Base-by-base conservation (phyloP, 1,139 yeast species). In the Taiozyma onychis region DNA sequence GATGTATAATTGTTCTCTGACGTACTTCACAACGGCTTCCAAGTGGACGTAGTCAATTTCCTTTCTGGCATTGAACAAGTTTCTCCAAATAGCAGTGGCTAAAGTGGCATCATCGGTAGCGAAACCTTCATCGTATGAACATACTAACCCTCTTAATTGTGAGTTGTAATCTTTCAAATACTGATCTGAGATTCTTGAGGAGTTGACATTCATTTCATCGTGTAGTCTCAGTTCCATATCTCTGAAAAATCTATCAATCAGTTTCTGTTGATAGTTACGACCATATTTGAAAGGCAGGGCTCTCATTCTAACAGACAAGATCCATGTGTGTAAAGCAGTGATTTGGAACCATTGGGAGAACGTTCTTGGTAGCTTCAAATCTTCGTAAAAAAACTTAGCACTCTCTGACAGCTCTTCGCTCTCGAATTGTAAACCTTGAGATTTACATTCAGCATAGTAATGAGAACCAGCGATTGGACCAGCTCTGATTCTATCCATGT, bases 271-370 rank as follows among this genome's bases (percentile, higher is more conserved):
- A 69, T 91, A 93, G 65, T 86, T 86, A 58, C 81, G 81, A 42
- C 97, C 95, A 65, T 88, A 84, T 63, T 88, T 85, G 66, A 85
- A 85, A 0, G 98, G 98, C 85, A 95, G 77, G 21, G 95, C 95
- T 66, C 99, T 81, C 97, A 93, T 90, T 64, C 99, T 81, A 16
- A 88, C 96, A 59, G 86, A 85, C 48, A 93, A 74, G 64, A 93
- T 84, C 99, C 99, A 93, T 56, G 88, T 83, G 67, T 93, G 99
- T 58, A 93, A 75, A 4, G 86, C 77, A 6, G 96, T 87, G 58
- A 93, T 86, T 69, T 91, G 98, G 65, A 85, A 91, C 96, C 97
- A 93, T 68, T 90, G 96, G 27, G 93, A 82, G 65, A 91, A 93
- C 0, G 97, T 85, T 64, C 79, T 77, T 24, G 97, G 97, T 62